Evolutionary conservation across 768 basidiomycete species (phyloP), one percentile per base, ranked within the genome.

Genomic region (Terana coerulea): DNA sequence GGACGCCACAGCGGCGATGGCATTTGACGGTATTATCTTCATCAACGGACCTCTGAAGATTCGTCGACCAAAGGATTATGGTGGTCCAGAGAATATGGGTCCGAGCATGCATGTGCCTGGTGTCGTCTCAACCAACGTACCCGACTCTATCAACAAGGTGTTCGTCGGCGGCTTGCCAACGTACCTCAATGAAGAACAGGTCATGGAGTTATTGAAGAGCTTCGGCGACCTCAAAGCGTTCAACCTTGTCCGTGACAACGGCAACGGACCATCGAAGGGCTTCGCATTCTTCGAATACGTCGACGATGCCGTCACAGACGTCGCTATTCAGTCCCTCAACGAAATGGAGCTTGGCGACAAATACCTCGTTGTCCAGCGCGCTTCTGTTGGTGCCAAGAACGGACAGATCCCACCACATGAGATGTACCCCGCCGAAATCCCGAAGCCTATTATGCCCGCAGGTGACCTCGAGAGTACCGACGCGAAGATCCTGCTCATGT

Each of bases 231-330:
- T 99, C 44, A 93, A 91, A 67, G 92, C 93, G 8, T 99, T 99
- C 81, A 98, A 98, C 65, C 79, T 99, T 40, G 97, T 99, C 51
- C 86, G 97, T 55, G 97, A 99, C 69, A 91, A 89, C 57, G 86
- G 84, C 36, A 91, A 85, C 52, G 91, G 89, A 43, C 72, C 82
- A 26, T 95, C 91, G 7, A 98, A 98, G 79, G 97, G 97, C 61
- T 99, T 97, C 69, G 97, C 97, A 3, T 98, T 99, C 77, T 95
- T 94, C 73, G 97, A 99, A 77, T 99, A 98, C 69, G 86, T 90
- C 55, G 97, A 99, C 64, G 72, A 82, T 14, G 69, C 67, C 44
- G 85, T 94, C 51, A 99, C 97, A 53, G 97, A 98, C 59, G 83
- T 97, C 60, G 97, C 97, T 42, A 97, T 95, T 61, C 88, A 91